These are phyloP conservation scores for Ploettnerulaceae sp. DNA, from an alignment of 2,329 filamentous ascomycete species.

Conservation along the genomic window DNA sequence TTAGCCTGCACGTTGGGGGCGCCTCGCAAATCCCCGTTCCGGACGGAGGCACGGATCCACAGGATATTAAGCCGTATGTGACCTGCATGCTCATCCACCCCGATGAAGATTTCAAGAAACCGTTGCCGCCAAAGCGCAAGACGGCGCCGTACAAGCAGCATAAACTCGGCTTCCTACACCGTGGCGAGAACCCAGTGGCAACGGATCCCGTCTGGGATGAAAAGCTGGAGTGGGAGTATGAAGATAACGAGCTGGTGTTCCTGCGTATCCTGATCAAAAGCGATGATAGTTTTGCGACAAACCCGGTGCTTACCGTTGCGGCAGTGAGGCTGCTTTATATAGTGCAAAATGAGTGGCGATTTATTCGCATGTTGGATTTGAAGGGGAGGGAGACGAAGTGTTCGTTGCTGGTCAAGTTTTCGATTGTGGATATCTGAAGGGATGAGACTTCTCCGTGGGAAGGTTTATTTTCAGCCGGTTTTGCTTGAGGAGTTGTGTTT, in stretches of 20 bases:
- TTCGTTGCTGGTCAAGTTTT: slow-evolving; percentile 56
- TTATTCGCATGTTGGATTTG: slow-evolving; percentile 60
- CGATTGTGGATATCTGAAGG: slow-evolving; percentile 43
- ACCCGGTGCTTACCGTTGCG: slow-evolving; percentile 57
- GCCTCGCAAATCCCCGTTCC: slow-evolving; percentile 57
- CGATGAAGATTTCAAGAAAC: slow-evolving; percentile 42
- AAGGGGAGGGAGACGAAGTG: slow-evolving; percentile 60
- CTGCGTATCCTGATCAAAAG: slow-evolving; percentile 62
- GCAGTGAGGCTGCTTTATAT: slow-evolving; percentile 57
- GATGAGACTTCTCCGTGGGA: too few species aligned
- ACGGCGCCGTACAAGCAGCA: slow-evolving; percentile 57
- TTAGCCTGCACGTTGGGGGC: slow-evolving; percentile 56
- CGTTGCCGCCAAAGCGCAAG: slow-evolving; percentile 56
- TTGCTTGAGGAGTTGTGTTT: too few species aligned
- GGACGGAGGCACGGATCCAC: slow-evolving; percentile 43
- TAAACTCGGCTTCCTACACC: slow-evolving; percentile 51
- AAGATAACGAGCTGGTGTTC: slow-evolving; percentile 62
- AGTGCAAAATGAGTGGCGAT: slow-evolving; percentile 54
- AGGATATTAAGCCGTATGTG: slow-evolving; percentile 57
- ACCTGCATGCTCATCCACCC: slow-evolving; percentile 61
- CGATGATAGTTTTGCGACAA: slow-evolving; percentile 57
- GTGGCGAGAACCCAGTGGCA: slow-evolving; percentile 52
- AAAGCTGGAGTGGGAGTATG: slow-evolving; percentile 61
- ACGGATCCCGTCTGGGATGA: slow-evolving; percentile 65
- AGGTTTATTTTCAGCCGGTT: too few species aligned